Evolutionary conservation across 495 filamentous ascomycete species (phyloP), one percentile per base, ranked within the genome.

Genomic region (Antarctomyces pellizariae): DNA sequence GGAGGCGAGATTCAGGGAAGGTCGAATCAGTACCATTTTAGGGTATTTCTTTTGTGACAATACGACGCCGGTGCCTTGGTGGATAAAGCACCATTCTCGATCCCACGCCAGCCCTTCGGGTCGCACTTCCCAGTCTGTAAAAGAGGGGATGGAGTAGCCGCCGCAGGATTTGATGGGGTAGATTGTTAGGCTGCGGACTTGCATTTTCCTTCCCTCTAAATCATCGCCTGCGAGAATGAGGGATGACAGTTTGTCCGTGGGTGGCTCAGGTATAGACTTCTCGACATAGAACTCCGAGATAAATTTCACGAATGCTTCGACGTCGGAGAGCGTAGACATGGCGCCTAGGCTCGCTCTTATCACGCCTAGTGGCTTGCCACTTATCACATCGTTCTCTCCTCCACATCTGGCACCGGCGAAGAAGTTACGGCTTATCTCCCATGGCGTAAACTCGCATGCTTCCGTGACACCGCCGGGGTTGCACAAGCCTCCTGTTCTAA

Each of bases 131-230:
- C 83, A 93, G 11, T 54, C 41, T 13, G 48, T 48, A 5, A 50
- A 63, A 1, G 52, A 33, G 0, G 78, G 71, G 20, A 93, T 59
- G n/a, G 53, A 57, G 37, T 69, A 83, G 5, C 72, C 72, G 5
- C 62, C 75, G 41, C 83, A 93, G 40, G 71, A 78, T 49, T 91
- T 91, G 47, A 93, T 84, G 0, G 83, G 83, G 38, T 78, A 77
- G 3, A 82, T 60, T 0, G 49, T 61, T 12, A 77, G 62, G 35
- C 57, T 68, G 29, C 73, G 59, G 5, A 78, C 50, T 9, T 54
- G 35, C 1, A 30, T 4, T n/a, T n/a, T n/a, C n/a, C n/a, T n/a
- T n/a, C n/a, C n/a, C n/a, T n/a, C n/a, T n/a, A n/a, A n/a, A n/a
- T n/a, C n/a, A n/a, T n/a, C n/a, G n/a, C n/a, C n/a, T n/a, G n/a